Base-by-base conservation (phyloP, 805 yeast genomes). In the Schwanniomyces polymorphus region DNA sequence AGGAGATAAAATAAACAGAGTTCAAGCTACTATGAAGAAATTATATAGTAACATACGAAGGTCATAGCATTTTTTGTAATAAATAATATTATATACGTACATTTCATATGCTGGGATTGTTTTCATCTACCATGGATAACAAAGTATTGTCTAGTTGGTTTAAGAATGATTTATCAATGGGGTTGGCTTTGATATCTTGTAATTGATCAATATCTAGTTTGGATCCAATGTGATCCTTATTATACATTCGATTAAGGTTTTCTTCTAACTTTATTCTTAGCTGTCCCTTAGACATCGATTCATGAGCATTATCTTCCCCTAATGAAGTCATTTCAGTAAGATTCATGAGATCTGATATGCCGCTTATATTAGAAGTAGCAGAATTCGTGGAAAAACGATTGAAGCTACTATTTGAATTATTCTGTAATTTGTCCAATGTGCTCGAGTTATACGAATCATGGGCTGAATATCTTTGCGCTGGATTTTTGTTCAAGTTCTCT, bases 321-420 rank as follows among this genome's bases (percentile, higher is more conserved):
- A 57, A 63, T 7, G 68, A 68, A 41, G 53, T 85, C 57, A 52
- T 78, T 55, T 57, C 76, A 62, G 65, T 75, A 56, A 70, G 79
- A 75, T 58, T 77, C 59, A 43, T 77, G 54, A 42, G 78, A 69
- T 51, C 84, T 64, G 65, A 81, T 57, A 50, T 64, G 64, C 67
- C 86, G 67, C 60, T 74, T 54, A 46, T 62, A 57, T 49, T 87
- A 47, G 66, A 86, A 64, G 55, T 77, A 72, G 50, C 74, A 46
- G 61, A 86, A 59, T 42, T 79, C 72, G 70, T 51, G 7, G 88
- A 80, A 48, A 79, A 82, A 40, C 84, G 78, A 47, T 80, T 85
- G 14, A 78, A 76, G 27, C 50, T 55, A 29, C 54, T 57, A 25
- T 53, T 38, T 21, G 45, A 40, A 34, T 44, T 54, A 25, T 46